Conservation (phyloP, 768 basidiomycete species). For the Suillus weaverae region DNA sequence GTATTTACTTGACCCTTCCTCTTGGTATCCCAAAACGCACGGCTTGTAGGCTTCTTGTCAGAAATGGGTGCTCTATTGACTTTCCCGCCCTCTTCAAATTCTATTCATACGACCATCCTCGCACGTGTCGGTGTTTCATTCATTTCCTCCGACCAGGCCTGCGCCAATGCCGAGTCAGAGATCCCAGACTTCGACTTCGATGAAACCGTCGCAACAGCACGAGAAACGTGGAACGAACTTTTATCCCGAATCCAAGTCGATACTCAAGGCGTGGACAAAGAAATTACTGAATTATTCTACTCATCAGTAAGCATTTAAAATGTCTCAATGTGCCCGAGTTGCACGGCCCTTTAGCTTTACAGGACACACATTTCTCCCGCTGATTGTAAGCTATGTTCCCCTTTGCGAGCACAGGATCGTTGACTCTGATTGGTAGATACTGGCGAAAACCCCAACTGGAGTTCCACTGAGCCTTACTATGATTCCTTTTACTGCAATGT, state of each 20-base stretch:
- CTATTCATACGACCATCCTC: constrained; percentile 46
- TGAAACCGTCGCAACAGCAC: constrained; percentile 40
- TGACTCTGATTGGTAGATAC: constrained; percentile 42
- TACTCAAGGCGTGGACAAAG: constrained; percentile 44
- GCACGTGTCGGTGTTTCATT: constrained; percentile 67
- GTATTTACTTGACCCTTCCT: constrained; percentile 24
- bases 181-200: constrained; percentile 60
- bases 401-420: not conserved
- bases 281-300: constrained; percentile 57
- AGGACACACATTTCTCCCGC: constrained; percentile 63
- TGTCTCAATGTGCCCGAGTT: not conserved
- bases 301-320: constrained; percentile 42
- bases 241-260: constrained; percentile 56
- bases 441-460: constrained; percentile 65
- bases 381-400: constrained; percentile 47
- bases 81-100: constrained; percentile 43
- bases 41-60: constrained; percentile 43
- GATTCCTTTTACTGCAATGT: constrained; percentile 72
- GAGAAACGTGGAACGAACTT: constrained; percentile 57
- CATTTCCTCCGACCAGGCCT: constrained; percentile 60
- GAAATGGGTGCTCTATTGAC: constrained; percentile 55
- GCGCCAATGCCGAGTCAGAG: constrained; percentile 59
- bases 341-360: constrained; percentile 42
- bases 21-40: not conserved
- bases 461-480: constrained; percentile 63